Conservation (phyloP, 768 basidiomycete genomes). For the Thelephora ganbajun region DNA sequence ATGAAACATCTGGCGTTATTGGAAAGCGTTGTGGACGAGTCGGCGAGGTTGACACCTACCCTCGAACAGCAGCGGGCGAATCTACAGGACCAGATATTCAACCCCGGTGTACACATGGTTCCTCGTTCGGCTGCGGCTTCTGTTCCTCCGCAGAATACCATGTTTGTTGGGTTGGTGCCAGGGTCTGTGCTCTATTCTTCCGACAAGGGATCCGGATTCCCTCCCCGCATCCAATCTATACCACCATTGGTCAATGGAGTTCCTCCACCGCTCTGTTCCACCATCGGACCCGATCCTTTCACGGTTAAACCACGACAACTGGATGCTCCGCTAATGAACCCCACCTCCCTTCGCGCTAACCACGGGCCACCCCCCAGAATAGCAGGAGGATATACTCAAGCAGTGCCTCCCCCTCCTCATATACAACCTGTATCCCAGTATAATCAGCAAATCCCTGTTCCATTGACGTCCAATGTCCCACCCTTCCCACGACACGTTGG, state of each 20-base stretch:
- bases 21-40: conserved; percentile 62
- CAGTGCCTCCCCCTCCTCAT: conserved; percentile 15
- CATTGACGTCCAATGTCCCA: neutral
- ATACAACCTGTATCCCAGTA: conserved; percentile 3
- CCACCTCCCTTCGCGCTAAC: conserved; percentile 14
- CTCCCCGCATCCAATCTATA: neutral
- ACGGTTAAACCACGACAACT: conserved; percentile 19
- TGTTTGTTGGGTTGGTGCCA: conserved; percentile 9
- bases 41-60: conserved; percentile 39
- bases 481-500: neutral
- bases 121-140: conserved; percentile 8
- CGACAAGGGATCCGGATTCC: conserved; percentile 3
- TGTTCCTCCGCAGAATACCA: conserved; percentile 15
- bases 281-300: conserved; percentile 14
- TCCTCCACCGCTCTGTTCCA: conserved; percentile 5
- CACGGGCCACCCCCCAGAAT: conserved; percentile 17
- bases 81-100: neutral
- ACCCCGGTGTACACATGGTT: neutral
- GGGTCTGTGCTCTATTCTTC: conserved; percentile 23
- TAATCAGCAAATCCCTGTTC: neutral
- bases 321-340: conserved; percentile 15
- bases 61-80: conserved; percentile 11
- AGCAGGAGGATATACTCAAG: too few species aligned
- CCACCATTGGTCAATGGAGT: conserved; percentile 5
- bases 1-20: conserved; percentile 59